These are phyloP conservation scores for Aspergillus calidoustus DNA, from an alignment of 2,329 filamentous ascomycete genomes.

Conservation along the genomic window DNA sequence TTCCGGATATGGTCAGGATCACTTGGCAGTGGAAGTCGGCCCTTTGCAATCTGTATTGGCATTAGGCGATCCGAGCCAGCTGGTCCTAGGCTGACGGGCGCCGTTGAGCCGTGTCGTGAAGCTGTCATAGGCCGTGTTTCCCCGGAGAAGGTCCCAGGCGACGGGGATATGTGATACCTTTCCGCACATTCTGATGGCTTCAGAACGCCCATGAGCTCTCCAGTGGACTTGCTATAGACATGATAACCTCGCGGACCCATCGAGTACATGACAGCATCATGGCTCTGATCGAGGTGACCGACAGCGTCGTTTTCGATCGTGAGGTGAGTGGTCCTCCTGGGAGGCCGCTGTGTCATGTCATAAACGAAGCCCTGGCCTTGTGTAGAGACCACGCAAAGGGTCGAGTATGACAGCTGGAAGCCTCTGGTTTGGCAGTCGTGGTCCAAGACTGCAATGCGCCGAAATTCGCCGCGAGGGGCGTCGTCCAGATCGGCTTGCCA, in stretches of 20 bases:
- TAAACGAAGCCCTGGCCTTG: conserved; percentile 53
- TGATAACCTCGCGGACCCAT: conserved; percentile 50
- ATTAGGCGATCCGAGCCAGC: conserved; percentile 32
- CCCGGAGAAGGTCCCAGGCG: conserved; percentile 29
- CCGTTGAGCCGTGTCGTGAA: conserved; percentile 28
- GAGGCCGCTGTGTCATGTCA: conserved; percentile 45
- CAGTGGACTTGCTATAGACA: conserved; percentile 46
- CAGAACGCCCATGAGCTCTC: conserved; percentile 44
- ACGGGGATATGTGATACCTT: conserved; percentile 40
- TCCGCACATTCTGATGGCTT: conserved; percentile 40
- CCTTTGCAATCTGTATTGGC: conserved; percentile 33
- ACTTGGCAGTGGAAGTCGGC: conserved; percentile 30
- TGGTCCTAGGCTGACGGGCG: conserved; percentile 22
- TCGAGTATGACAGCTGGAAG: conserved; percentile 51
- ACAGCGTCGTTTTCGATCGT: conserved; percentile 48
- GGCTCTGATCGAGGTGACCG: conserved; percentile 51
- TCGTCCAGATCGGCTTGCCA: conserved; percentile 48
- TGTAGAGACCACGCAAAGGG: conserved; percentile 52
- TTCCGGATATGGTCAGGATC: conserved; percentile 33
- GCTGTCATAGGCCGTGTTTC: conserved; percentile 26
- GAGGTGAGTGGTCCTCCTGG: conserved; percentile 40
- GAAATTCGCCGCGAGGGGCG: conserved; percentile 44
- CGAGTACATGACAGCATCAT: conserved; percentile 50
- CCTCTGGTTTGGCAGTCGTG: conserved; percentile 52
- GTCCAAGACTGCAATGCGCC: conserved; percentile 44